Evolutionary conservation across 306 rosid genomes (phyloP).

Genomic region (Casuarina cunninghamiana): DNA sequence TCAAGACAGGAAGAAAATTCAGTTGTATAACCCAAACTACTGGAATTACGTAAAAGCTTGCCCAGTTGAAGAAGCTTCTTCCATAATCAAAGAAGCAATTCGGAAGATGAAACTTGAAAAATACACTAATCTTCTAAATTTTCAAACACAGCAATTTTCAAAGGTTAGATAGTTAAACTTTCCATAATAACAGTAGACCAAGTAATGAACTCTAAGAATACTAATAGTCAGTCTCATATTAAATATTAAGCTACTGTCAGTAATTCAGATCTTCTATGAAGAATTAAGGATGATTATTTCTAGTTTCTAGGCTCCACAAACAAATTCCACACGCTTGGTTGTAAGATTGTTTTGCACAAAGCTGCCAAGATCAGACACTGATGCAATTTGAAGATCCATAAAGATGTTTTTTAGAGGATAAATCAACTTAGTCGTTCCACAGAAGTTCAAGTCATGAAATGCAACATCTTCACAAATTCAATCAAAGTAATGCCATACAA

Average conservation of each 20-base stretch:
- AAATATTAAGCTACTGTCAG: background rate
- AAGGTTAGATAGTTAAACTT: background rate
- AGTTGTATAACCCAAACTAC: constrained; percentile 4
- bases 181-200: background rate
- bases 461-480: background rate
- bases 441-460: background rate
- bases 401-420: background rate
- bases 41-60: background rate
- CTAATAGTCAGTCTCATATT: background rate
- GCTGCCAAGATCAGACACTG: background rate
- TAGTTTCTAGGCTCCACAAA: background rate
- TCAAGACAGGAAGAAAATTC: constrained; percentile 24
- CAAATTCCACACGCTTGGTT: background rate
- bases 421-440: background rate
- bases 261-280: background rate
- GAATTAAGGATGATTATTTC: background rate
- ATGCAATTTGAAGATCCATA: background rate
- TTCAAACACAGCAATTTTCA: background rate
- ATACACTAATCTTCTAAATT: background rate
- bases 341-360: background rate
- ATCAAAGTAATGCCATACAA: background rate
- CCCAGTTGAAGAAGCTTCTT: background rate
- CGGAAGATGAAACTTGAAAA: too few species aligned
- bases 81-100: background rate
- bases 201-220: background rate